Evolutionary conservation across 2,329 filamentous ascomycete species (phyloP).

Genomic region (Botrytis porri): DNA sequence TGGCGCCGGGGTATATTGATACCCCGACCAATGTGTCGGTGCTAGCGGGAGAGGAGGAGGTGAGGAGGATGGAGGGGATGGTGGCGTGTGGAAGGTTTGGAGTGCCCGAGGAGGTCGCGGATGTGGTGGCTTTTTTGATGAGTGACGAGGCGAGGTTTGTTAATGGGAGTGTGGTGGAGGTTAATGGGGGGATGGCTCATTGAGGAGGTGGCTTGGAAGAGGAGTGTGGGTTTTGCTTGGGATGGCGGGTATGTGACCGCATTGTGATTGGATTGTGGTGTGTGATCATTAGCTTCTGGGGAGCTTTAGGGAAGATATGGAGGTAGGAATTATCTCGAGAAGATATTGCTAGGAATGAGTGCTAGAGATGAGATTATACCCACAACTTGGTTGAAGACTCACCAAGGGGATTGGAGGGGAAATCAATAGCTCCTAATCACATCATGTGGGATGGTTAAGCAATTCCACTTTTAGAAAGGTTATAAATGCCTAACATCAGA

Average conservation of each 20-base stretch:
- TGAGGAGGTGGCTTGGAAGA: background rate
- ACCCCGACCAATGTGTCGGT: conserved; percentile 49
- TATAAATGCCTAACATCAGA: background rate
- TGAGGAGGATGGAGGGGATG: background rate
- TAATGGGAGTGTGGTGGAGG: conserved; percentile 51
- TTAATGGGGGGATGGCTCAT: conserved; percentile 42
- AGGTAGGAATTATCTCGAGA: no score
- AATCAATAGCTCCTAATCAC: background rate
- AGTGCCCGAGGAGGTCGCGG: conserved; percentile 46
- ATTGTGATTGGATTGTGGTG: background rate
- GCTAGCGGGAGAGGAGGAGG: background rate
- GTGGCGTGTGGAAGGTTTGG: conserved; percentile 30
- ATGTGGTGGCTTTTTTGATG: conserved; percentile 49
- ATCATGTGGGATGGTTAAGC: background rate
- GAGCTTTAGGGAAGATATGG: background rate
- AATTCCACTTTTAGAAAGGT: background rate
- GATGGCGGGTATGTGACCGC: background rate
- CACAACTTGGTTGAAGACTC: background rate
- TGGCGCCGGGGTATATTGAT: conserved; percentile 45
- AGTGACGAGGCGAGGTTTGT: conserved; percentile 51
- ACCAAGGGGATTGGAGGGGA: background rate
- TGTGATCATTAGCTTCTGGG: background rate
- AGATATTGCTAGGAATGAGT: no score
- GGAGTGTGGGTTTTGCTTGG: no score
- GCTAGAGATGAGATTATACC: background rate